Evolutionary conservation across 257 asterid species (phyloP).

Genomic region (Solanum sejunctum): DNA sequence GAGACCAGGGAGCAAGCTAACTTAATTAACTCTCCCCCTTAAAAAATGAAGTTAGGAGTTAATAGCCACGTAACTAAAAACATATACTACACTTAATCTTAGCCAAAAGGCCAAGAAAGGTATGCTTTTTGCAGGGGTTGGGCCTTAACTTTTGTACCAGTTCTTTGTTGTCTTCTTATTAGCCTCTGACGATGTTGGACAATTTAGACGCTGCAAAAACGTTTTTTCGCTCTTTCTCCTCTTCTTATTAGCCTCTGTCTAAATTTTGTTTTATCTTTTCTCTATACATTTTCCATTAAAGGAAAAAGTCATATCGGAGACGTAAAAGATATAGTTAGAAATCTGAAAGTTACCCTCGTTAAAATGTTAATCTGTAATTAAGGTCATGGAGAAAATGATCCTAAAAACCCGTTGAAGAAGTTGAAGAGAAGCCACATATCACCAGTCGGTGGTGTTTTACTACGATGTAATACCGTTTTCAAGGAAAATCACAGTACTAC

Average conservation of each 20-base stretch:
- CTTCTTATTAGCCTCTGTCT: no score
- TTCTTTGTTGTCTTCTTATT: neutral
- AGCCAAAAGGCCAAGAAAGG: slow-evolving; percentile 42
- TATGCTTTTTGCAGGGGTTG: accelerated
- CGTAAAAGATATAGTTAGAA: neutral
- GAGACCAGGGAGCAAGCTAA: neutral
- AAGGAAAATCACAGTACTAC: no score
- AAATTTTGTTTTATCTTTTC: neutral
- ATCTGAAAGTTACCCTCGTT: neutral
- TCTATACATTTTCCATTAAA: neutral
- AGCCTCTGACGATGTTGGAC: neutral
- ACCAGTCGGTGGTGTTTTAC: no score
- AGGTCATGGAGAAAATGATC: neutral
- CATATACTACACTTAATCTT: slow-evolving; percentile 32
- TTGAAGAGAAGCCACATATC: neutral
- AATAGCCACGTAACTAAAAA: neutral
- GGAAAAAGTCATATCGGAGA: neutral
- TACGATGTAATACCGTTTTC: no score
- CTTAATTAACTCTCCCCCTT: neutral
- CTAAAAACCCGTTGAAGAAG: neutral
- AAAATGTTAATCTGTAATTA: neutral
- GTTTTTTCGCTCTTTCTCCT: neutral
- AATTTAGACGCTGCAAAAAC: neutral
- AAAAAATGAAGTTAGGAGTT: neutral
- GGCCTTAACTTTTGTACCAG: neutral